Percentiles rank a stretch among this genome's conserved stretches.
These are phyloP conservation scores for Cladosporium sp. DNA, from an alignment of 2,329 filamentous ascomycete species.

Conservation along the genomic window DNA sequence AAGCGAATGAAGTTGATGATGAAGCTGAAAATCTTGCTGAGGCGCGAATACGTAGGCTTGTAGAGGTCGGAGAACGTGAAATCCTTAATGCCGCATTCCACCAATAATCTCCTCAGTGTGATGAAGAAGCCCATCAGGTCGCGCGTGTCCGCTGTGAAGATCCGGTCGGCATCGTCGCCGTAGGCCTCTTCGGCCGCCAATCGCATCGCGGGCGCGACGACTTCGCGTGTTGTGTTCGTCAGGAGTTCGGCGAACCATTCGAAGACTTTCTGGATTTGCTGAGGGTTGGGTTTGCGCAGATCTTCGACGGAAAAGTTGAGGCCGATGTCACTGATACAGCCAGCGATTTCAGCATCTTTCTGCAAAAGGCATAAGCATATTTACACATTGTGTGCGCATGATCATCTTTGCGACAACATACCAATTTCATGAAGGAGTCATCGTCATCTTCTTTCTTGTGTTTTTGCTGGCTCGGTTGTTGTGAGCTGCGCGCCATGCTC, in stretches of 20 bases:
- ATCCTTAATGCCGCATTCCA: slow-evolving; percentile 85
- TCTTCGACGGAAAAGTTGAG: slow-evolving; percentile 83
- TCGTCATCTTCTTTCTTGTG: slow-evolving; percentile 40
- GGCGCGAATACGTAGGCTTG: slow-evolving; percentile 79
- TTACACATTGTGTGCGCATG: background rate
- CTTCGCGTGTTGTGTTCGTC: slow-evolving; percentile 88
- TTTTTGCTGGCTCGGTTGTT: slow-evolving; percentile 32
- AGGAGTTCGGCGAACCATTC: slow-evolving; percentile 95
- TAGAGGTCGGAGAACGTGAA: slow-evolving; percentile 92
- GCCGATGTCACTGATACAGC: slow-evolving; percentile 95
- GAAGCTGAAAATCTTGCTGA: slow-evolving; percentile 94
- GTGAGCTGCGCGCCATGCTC: slow-evolving; percentile 44
- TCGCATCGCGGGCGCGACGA: slow-evolving; percentile 90
- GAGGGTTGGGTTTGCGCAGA: slow-evolving; percentile 86
- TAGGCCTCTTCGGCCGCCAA: slow-evolving; percentile 84
- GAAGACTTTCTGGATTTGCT: slow-evolving; percentile 94
- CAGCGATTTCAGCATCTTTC: slow-evolving; percentile 77
- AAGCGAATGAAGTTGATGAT: slow-evolving; percentile 99
- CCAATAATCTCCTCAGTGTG: slow-evolving; percentile 70
- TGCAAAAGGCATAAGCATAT: slow-evolving; percentile 28
- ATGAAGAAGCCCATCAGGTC: slow-evolving; percentile 96
- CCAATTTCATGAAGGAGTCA: slow-evolving; percentile 49
- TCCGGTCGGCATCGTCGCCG: slow-evolving; percentile 71
- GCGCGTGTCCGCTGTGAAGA: slow-evolving; percentile 78
- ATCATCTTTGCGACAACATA: slow-evolving; percentile 24